Percentiles rank a stretch among this genome's conserved stretches.
phyloP scores from a whole-genome alignment of 2,329 filamentous ascomycete genomes.

The Neopestalotiopsis sp. region DNA sequence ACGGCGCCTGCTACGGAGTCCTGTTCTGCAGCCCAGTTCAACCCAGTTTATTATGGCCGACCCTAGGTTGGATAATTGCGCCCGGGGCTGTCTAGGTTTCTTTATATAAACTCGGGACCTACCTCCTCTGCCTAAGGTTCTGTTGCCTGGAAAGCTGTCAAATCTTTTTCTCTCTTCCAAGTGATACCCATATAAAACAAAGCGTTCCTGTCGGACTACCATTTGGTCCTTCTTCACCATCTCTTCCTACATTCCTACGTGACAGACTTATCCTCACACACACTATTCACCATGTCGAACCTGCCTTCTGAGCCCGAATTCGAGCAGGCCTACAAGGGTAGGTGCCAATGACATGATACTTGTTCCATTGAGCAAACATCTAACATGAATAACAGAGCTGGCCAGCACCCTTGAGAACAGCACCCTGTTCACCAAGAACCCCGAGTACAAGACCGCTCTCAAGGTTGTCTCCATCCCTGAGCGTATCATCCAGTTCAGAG shows the following conservation, averaged over 20 bases:
- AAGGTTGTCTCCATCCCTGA: slow-evolving; percentile 89
- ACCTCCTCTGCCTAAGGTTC: neutral
- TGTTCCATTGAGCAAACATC: slow-evolving; percentile 9
- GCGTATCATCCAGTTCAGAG: slow-evolving; percentile 95
- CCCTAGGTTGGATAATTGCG: neutral
- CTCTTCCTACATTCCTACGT: neutral
- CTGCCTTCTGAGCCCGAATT: slow-evolving; percentile 92
- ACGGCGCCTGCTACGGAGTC: neutral
- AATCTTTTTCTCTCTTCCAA: neutral
- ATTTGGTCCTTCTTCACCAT: neutral
- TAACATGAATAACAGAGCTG: slow-evolving; percentile 68
- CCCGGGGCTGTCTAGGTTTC: neutral
- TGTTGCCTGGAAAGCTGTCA: neutral
- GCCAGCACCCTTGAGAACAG: slow-evolving; percentile 93
- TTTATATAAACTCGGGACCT: neutral
- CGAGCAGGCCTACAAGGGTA: slow-evolving; percentile 97
- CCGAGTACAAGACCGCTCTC: slow-evolving; percentile 91
- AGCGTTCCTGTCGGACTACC: neutral
- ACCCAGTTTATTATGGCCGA: no score
- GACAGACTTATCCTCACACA: neutral
- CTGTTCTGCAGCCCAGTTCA: neutral
- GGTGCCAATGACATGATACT: slow-evolving; percentile 33
- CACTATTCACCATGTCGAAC: slow-evolving; percentile 70
- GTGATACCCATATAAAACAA: neutral
- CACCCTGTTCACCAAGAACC: slow-evolving; percentile 90